Evolutionary conservation across 495 filamentous ascomycete species (phyloP), one percentile per base, ranked within the genome.

Genomic region (Daldinia childiae): DNA sequence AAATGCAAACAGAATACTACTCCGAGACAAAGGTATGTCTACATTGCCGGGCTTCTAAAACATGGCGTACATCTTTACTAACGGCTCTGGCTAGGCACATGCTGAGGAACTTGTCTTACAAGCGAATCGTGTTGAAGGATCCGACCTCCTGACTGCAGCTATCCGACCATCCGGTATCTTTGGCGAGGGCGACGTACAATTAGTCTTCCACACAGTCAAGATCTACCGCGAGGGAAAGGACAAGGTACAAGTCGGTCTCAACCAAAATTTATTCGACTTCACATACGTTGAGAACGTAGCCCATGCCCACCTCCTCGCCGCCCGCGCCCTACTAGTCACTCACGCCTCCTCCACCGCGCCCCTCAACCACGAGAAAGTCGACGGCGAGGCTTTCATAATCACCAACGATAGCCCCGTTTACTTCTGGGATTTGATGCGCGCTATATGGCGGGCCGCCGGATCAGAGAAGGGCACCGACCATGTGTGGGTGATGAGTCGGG

Each of bases 351-450:
- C 83, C 38, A 86, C 83, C 43, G 82, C 82, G 14, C 89, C 90
- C 9, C 84, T 94, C 26, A 89, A 92, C 77, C 81, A 90, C 75
- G 93, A 96, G 80, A 85, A 84, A 29, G 92, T 97, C 12, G 95
- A 98, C 76, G 95, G 95, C 41, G 94, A 98, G 79, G 91, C 91
- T 24, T 99, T 98, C 87, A 88, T 97, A 78, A 90, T 99, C 79
- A 98, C 95, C 66, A 98, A 99, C 79, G 94, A 92, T 75, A 84
- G 86, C 60, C 95, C 95, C 0, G 84, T 97, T 24, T 97, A 97
- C 77, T 99, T 99, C 85, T 99, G 95, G 95, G 96, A 99, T 77
- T 91, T 95, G 74, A 86, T 89, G 38, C 90, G 92, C 41, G 85
- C 87, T 41, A 86, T 95, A 32, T 98, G 94, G 93, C 86, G 84